Percentiles rank a stretch among this genome's conserved stretches.
Conservation (phyloP, 345 rosid species). For the Mercurialis annua region DNA sequence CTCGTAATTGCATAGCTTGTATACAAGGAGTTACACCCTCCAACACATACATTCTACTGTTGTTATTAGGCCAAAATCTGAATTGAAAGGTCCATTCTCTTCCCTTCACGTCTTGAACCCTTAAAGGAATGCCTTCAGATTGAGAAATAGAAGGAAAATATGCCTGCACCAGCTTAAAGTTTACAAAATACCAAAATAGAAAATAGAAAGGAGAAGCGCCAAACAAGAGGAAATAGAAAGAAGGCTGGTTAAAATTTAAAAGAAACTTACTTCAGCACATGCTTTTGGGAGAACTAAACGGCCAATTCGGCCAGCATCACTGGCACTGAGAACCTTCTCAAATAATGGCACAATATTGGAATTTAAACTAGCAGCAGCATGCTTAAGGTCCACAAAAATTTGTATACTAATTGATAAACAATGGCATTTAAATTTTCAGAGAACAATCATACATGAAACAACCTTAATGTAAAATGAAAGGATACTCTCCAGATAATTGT, state of each 20-base stretch:
- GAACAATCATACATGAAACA: conserved; percentile 1
- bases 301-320: conserved; percentile 98
- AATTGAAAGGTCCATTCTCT: conserved; percentile 96
- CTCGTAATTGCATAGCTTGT: conserved; percentile 81
- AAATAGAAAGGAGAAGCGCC: not conserved
- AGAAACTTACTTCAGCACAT: conserved; percentile 90
- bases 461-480: conserved; percentile 22
- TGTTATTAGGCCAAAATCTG: conserved; percentile 99
- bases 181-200: conserved; percentile 21
- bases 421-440: conserved; percentile 4
- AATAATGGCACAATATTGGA: conserved; percentile 77
- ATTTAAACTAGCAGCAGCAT: conserved; percentile 52
- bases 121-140: conserved; percentile 86
- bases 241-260: conserved; percentile 11
- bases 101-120: conserved; percentile 81
- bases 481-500: conserved; percentile 92
- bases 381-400: conserved; percentile 36
- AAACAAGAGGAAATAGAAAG: not conserved
- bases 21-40: conserved; percentile 99
- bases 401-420: conserved; percentile 18
- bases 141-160: conserved; percentile 88
- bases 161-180: conserved; percentile 52
- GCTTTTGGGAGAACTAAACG: conserved; percentile 96
- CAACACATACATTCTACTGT: conserved; percentile 95
- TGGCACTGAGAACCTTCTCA: conserved; percentile 93